phyloP scores from a whole-genome alignment of 257 asterid genomes.

The Solanum dulcamara region DNA sequence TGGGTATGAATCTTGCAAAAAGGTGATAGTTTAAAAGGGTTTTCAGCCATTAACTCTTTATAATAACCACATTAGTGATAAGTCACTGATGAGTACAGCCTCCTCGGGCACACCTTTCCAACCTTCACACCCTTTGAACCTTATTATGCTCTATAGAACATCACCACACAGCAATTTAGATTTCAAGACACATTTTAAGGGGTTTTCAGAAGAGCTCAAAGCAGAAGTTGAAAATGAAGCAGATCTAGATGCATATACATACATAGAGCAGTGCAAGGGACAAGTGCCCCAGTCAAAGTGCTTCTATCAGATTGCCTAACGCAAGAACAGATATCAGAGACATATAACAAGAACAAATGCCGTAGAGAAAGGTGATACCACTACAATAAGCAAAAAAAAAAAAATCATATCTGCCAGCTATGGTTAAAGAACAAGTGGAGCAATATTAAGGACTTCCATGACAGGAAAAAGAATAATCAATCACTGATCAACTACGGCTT shows the following conservation, averaged over 20 bases:
- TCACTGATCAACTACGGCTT: background rate
- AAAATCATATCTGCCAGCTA: background rate
- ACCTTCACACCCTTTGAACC: background rate
- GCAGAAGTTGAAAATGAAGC: background rate
- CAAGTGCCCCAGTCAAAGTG: background rate
- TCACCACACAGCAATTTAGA: background rate
- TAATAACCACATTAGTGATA: background rate
- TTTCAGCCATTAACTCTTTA: no score
- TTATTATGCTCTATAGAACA: background rate
- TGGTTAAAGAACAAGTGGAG: background rate
- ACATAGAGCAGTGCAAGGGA: background rate
- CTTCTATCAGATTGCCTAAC: background rate
- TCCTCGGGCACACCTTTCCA: background rate
- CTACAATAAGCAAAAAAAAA: background rate
- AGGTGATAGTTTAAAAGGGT: no score
- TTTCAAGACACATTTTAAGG: background rate
- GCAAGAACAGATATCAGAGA: background rate
- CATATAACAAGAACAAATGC: background rate
- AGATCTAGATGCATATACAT: background rate
- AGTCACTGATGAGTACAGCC: background rate
- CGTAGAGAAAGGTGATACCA: background rate
- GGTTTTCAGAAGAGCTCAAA: background rate
- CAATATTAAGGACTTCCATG: background rate
- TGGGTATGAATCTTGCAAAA: no score
- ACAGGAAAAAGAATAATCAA: background rate